Evolutionary conservation across 2,329 filamentous ascomycete genomes (phyloP).

Genomic region (Fusarium pseudoanthophilum): DNA sequence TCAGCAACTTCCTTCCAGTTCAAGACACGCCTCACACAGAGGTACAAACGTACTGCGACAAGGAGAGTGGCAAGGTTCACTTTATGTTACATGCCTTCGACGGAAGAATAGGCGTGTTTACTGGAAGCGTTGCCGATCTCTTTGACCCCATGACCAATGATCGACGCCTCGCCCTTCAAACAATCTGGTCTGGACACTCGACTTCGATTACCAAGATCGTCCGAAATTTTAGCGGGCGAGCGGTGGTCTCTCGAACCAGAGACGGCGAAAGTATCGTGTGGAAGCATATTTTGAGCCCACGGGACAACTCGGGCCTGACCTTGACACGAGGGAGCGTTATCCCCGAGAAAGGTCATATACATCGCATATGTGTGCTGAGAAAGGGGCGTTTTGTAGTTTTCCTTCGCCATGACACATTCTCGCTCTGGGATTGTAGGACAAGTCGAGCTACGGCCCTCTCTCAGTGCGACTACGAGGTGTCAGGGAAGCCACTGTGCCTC

Average conservation of each 20-base stretch:
- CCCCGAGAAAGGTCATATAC: constrained; percentile 75
- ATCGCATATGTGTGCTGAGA: constrained; percentile 80
- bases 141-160: constrained; percentile 77
- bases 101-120: constrained; percentile 84
- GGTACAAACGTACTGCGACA: constrained; percentile 78
- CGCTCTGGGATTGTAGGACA: constrained; percentile 81
- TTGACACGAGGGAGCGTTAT: constrained; percentile 76
- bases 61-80: constrained; percentile 71
- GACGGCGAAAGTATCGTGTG: constrained; percentile 85
- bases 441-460: constrained; percentile 67
- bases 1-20: constrained; percentile 48
- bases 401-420: constrained; percentile 75
- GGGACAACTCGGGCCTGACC: constrained; percentile 53
- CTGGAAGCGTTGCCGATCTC: constrained; percentile 80
- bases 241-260: constrained; percentile 82
- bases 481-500: constrained; percentile 81
- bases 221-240: constrained; percentile 82
- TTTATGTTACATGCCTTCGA: constrained; percentile 87
- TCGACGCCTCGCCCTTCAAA: constrained; percentile 68
- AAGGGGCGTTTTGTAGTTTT: constrained; percentile 85
- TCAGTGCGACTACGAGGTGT: constrained; percentile 62
- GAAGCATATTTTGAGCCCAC: constrained; percentile 68
- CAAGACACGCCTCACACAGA: constrained; percentile 65
- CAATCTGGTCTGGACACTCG: constrained; percentile 86
- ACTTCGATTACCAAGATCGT: constrained; percentile 85